These are phyloP conservation scores for Arachis stenosperma DNA, from an alignment of 306 rosid genomes.

Conservation along the genomic window DNA sequence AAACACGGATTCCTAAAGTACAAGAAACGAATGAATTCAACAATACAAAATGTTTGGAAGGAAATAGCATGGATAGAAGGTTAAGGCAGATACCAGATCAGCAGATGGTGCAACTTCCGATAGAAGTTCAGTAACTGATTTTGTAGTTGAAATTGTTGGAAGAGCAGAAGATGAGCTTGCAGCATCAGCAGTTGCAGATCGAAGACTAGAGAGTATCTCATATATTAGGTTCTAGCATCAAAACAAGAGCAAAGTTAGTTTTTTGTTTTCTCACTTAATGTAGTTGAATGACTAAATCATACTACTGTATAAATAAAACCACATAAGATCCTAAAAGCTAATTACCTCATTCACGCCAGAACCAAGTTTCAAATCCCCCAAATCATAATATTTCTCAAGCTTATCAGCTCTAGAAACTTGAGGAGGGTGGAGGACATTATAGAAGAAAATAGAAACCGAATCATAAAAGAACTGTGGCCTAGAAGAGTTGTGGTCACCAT, in stretches of 20 bases:
- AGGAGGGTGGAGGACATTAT: slow-evolving; percentile 89
- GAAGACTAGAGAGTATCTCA: slow-evolving; percentile 82
- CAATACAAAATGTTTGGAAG: slow-evolving; percentile 4
- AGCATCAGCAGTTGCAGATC: slow-evolving; percentile 63
- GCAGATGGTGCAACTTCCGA: slow-evolving; percentile 68
- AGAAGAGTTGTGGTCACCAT: slow-evolving; percentile 95
- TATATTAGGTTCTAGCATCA: slow-evolving; percentile 68
- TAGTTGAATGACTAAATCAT: slow-evolving; percentile 34
- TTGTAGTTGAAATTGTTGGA: slow-evolving; percentile 59
- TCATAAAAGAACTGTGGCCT: slow-evolving; percentile 96
- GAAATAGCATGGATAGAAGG: slow-evolving; percentile 26
- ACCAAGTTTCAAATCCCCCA: slow-evolving; percentile 87
- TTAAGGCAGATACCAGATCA: slow-evolving; percentile 42
- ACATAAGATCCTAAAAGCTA: slow-evolving; percentile 25
- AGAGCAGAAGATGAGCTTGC: slow-evolving; percentile 94
- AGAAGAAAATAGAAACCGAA: slow-evolving; percentile 96
- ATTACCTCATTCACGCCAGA: slow-evolving; percentile 84
- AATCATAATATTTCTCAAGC: slow-evolving; percentile 90
- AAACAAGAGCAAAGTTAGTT: slow-evolving; percentile 36
- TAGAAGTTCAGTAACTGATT: slow-evolving; percentile 74
- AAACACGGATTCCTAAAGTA: slow-evolving; percentile 62
- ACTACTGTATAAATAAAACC: not conserved
- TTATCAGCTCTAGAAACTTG: slow-evolving; percentile 65
- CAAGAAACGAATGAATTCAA: slow-evolving; percentile 33
- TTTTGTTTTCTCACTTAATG: slow-evolving; percentile 20